These are phyloP conservation scores for Suhomyces maxii DNA, from an alignment of 1,139 yeast genomes.

Conservation along the genomic window DNA sequence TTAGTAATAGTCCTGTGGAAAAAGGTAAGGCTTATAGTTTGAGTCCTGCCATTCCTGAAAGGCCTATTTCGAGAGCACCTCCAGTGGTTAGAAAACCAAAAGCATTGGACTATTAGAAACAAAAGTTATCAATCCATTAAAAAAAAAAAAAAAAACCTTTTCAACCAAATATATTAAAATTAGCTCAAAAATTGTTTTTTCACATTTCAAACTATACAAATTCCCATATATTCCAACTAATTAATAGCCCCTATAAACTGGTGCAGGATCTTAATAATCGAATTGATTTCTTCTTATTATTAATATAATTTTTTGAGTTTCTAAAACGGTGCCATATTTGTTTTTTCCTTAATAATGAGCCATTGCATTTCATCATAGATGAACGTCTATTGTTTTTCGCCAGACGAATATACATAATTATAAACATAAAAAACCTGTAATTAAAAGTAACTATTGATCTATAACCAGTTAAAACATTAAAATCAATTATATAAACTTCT, in stretches of 20 bases:
- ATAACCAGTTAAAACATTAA: too few relatives aligned
- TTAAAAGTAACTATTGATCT: background rate
- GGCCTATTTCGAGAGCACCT: constrained; percentile 1
- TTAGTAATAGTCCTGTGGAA: constrained; percentile 6
- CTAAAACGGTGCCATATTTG: background rate
- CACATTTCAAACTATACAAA: too few relatives aligned
- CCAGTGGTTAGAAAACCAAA: constrained; percentile 5
- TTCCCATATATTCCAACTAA: too few relatives aligned
- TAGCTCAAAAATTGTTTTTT: too few relatives aligned
- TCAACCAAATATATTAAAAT: too few relatives aligned
- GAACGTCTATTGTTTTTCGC: constrained; percentile 2
- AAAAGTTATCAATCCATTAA: too few relatives aligned
- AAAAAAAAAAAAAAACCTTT: too few relatives aligned
- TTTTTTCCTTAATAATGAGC: background rate
- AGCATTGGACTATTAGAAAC: constrained; percentile 15
- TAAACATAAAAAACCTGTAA: background rate
- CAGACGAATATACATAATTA: constrained; percentile 1
- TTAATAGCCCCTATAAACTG: too few relatives aligned
- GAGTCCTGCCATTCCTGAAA: constrained; percentile 11
- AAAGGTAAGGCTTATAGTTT: constrained; percentile 5
- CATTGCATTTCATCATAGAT: constrained; percentile 2
- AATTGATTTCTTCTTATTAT: too few relatives aligned
- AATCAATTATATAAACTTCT: too few relatives aligned
- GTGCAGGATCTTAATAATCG: too few relatives aligned
- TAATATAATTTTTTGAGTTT: too few relatives aligned